Evolutionary conservation across 176 grass and related monocot species (phyloP).

Genomic region (Cenchrus americanus): DNA sequence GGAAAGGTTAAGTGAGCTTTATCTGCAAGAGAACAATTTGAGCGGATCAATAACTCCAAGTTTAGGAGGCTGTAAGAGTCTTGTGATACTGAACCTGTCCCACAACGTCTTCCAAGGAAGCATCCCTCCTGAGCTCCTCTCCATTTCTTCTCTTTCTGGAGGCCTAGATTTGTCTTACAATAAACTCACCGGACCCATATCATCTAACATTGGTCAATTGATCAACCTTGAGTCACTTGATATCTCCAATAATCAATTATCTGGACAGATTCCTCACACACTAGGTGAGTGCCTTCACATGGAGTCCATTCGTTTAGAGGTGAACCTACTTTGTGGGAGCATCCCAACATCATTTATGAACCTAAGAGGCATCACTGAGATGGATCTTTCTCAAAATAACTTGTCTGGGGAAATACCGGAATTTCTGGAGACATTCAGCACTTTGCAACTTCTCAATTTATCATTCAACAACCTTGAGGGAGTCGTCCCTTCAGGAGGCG

Average conservation of each 20-base stretch:
- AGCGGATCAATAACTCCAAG: background rate
- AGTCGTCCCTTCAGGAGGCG: background rate
- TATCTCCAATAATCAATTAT: slow-evolving; percentile 25
- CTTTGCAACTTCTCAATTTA: slow-evolving; percentile 34
- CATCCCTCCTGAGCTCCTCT: slow-evolving; percentile 8
- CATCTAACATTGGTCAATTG: slow-evolving; percentile 6
- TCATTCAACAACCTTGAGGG: slow-evolving; percentile 45
- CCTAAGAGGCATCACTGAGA: slow-evolving; percentile 19
- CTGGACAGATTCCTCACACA: slow-evolving; percentile 31
- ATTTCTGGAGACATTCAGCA: background rate
- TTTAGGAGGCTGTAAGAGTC: background rate
- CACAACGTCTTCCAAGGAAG: slow-evolving; percentile 18
- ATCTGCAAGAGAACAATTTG: slow-evolving; percentile 28
- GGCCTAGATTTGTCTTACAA: slow-evolving; percentile 27
- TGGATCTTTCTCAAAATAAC: slow-evolving; percentile 54
- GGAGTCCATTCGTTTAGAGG: slow-evolving; percentile 22
- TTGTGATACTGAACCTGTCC: slow-evolving; percentile 39
- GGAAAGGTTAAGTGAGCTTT: background rate
- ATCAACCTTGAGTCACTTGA: slow-evolving; percentile 17
- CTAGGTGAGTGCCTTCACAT: slow-evolving; percentile 34
- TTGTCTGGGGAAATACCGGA: slow-evolving; percentile 38
- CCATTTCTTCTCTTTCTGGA: slow-evolving; percentile 17
- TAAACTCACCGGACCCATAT: slow-evolving; percentile 16
- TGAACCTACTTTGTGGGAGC: slow-evolving; percentile 28
- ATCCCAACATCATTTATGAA: slow-evolving; percentile 26